These are phyloP conservation scores for Nicotiana sylvestris DNA, from an alignment of 257 asterid species.

Conservation along the genomic window DNA sequence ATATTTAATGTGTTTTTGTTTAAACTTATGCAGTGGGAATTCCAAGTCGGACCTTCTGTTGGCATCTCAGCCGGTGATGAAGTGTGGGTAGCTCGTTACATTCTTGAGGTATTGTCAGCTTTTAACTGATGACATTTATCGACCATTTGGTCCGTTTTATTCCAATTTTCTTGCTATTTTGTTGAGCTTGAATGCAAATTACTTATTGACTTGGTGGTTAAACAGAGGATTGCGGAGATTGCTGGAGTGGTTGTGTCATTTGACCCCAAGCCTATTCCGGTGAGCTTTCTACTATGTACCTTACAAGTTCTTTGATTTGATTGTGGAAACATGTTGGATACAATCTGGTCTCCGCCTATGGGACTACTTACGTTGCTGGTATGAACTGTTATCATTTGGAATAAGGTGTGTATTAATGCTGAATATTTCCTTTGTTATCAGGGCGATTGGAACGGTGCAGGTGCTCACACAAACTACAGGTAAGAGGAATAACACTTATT, in stretches of 20 bases:
- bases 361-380: not conserved
- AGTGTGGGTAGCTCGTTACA: slow-evolving; percentile 92
- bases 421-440: slow-evolving; percentile 12
- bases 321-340: not conserved
- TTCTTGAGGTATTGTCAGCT: slow-evolving; percentile 60
- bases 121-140: not conserved
- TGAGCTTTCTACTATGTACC: slow-evolving; percentile 12
- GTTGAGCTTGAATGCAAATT: not conserved
- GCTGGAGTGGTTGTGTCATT: slow-evolving; percentile 83
- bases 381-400: not conserved
- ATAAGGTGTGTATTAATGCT: not conserved
- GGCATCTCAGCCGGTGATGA: slow-evolving; percentile 91
- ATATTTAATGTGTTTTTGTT: not conserved
- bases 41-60: slow-evolving; percentile 92
- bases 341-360: not conserved
- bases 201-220: not conserved
- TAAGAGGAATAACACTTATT: slow-evolving; percentile 6
- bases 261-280: slow-evolving; percentile 93
- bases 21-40: slow-evolving; percentile 61
- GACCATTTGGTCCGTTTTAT: not conserved
- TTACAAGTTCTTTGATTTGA: not conserved
- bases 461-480: slow-evolving; percentile 97
- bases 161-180: not conserved
- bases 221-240: slow-evolving; percentile 89
- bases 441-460: slow-evolving; percentile 99